Conservation (phyloP, 1,284 basidiomycete species). For the Tranzscheliella williamsii region DNA sequence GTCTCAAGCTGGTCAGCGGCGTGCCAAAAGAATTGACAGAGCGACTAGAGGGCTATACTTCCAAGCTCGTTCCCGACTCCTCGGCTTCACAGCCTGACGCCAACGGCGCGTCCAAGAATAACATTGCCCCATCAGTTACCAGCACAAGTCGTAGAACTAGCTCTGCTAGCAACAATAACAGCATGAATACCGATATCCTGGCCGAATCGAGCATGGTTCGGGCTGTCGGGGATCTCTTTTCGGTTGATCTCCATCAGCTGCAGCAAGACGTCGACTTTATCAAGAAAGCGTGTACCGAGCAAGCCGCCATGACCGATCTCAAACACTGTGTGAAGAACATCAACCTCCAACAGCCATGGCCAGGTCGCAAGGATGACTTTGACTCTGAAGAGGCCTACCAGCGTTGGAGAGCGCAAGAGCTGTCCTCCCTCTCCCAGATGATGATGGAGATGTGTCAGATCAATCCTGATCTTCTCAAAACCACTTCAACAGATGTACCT, state of each 20-base stretch:
- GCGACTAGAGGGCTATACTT: constrained; percentile 78
- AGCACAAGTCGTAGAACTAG: constrained; percentile 30
- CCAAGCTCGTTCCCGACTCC: constrained; percentile 69
- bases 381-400: constrained; percentile 75
- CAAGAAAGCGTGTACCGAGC: constrained; percentile 72
- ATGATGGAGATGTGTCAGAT: constrained; percentile 84
- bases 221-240: constrained; percentile 75
- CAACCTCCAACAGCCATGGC: constrained; percentile 79
- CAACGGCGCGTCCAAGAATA: constrained; percentile 8
- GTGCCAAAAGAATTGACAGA: constrained; percentile 75
- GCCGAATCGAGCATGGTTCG: constrained; percentile 56
- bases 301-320: constrained; percentile 52
- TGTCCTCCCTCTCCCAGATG: constrained; percentile 79
- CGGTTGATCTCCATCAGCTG: constrained; percentile 71
- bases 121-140: constrained; percentile 10
- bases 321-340: constrained; percentile 90
- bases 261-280: constrained; percentile 76
- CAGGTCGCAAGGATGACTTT: constrained; percentile 86
- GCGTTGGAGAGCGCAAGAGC: constrained; percentile 82
- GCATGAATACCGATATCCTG: constrained; percentile 9
- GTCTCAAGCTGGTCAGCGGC: constrained; percentile 64
- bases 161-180: constrained; percentile 22
- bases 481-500: constrained; percentile 57
- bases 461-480: constrained; percentile 84
- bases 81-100: constrained; percentile 47